These are phyloP conservation scores for Teunomyces barrocoloradensis DNA, from an alignment of 805 yeast species.

Conservation along the genomic window DNA sequence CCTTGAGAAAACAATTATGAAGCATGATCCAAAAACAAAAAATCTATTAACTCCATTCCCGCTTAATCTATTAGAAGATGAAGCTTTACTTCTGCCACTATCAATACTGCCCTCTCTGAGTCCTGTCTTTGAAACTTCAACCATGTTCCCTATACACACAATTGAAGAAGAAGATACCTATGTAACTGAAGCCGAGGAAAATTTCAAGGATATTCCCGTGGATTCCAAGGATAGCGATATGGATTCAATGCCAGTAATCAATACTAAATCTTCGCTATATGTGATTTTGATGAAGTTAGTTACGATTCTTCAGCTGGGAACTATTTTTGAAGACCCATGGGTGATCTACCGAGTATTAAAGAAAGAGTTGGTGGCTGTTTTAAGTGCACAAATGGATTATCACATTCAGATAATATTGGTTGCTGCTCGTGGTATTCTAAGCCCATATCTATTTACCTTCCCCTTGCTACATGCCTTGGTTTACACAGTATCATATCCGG, in stretches of 20 bases:
- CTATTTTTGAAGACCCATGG: not conserved
- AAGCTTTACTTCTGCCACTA: not conserved
- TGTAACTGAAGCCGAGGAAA: not conserved
- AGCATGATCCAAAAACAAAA: not conserved
- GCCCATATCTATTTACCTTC: not conserved
- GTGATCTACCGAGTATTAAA: not conserved
- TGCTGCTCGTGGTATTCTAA: not conserved
- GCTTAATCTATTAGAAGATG: not conserved
- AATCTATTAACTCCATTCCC: constrained; percentile 2
- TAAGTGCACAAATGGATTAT: not conserved
- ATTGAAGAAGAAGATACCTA: not conserved
- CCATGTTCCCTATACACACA: constrained; percentile 1
- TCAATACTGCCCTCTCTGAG: not conserved
- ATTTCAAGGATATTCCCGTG: not conserved
- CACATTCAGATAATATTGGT: not conserved
- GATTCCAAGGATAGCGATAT: not conserved
- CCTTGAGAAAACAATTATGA: constrained; percentile 8
- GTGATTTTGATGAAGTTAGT: not conserved
- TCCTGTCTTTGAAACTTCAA: not conserved
- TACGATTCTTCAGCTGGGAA: constrained; percentile 3
- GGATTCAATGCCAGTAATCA: not conserved
- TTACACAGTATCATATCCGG: not conserved
- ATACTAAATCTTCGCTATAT: not conserved
- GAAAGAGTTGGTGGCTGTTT: not conserved
- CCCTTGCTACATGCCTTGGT: not conserved